Evolutionary conservation across 164 flowering plant species (phyloP).

Genomic region (Stephania yunnanensis): DNA sequence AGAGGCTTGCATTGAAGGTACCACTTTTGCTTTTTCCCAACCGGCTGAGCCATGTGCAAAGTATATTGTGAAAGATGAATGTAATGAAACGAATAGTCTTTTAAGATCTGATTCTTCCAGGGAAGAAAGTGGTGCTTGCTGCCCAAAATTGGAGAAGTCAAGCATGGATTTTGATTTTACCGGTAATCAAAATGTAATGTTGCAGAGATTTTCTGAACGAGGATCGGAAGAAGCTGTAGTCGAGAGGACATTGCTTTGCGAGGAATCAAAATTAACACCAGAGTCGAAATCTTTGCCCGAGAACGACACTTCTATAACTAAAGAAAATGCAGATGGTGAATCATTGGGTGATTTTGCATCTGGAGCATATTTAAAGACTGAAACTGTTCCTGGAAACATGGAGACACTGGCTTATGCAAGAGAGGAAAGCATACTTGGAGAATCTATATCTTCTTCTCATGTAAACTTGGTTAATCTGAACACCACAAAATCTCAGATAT

Average conservation of each 20-base stretch:
- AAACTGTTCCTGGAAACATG: slow-evolving; percentile 11
- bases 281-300: slow-evolving; percentile 20
- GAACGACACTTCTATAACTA: slow-evolving; percentile 8
- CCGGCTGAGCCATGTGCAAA: slow-evolving; percentile 8
- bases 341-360: neutral
- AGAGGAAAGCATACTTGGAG: slow-evolving; percentile 12
- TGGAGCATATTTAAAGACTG: neutral
- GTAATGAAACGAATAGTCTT: slow-evolving; percentile 12
- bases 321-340: neutral
- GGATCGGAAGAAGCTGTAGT: slow-evolving; percentile 9
- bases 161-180: slow-evolving; percentile 16
- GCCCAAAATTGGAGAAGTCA: slow-evolving; percentile 28
- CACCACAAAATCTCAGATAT: slow-evolving; percentile 18
- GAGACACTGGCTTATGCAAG: slow-evolving; percentile 15
- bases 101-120: slow-evolving; percentile 11
- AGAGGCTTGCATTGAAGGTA: slow-evolving; percentile 7
- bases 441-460: slow-evolving; percentile 11
- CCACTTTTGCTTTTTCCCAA: slow-evolving; percentile 5
- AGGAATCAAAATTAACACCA: slow-evolving; percentile 17
- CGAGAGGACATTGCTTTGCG: slow-evolving; percentile 3
- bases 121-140: slow-evolving; percentile 16
- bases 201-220: slow-evolving; percentile 16
- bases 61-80: slow-evolving; percentile 14
- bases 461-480: slow-evolving; percentile 5
- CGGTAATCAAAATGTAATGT: slow-evolving; percentile 18